phyloP scores from a whole-genome alignment of 176 grass and related monocot genomes.

The Triticum dicoccoides region DNA sequence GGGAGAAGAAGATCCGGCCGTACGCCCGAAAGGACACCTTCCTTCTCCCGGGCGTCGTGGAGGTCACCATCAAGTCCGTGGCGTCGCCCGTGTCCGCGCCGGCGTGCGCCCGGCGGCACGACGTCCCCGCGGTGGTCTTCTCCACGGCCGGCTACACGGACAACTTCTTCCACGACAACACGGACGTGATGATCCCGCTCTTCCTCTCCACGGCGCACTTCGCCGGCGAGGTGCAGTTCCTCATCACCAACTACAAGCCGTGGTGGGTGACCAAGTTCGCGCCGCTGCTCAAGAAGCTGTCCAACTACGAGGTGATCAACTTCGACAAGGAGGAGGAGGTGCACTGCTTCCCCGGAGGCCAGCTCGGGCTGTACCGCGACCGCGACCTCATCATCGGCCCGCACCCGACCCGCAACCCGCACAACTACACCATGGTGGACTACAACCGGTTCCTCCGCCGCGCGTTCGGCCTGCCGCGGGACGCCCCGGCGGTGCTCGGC shows the following conservation, averaged over 20 bases:
- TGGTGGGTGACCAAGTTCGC: slow-evolving; percentile 64
- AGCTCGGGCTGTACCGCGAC: slow-evolving; percentile 49
- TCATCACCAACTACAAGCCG: slow-evolving; percentile 65
- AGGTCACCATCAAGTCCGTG: slow-evolving; percentile 68
- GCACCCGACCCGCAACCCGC: slow-evolving; percentile 48
- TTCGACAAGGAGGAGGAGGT: slow-evolving; percentile 62
- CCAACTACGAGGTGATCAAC: slow-evolving; percentile 68
- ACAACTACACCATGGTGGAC: slow-evolving; percentile 50
- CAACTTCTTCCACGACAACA: slow-evolving; percentile 95
- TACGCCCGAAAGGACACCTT: slow-evolving; percentile 78
- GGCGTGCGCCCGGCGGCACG: slow-evolving; percentile 48
- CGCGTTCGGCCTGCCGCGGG: slow-evolving; percentile 22
- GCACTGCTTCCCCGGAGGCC: slow-evolving; percentile 50
- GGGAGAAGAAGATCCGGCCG: slow-evolving; percentile 48
- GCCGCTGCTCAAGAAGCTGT: slow-evolving; percentile 58
- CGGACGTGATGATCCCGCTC: slow-evolving; percentile 82
- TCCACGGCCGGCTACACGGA: slow-evolving; percentile 83
- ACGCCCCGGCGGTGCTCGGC: slow-evolving; percentile 31
- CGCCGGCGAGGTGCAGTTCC: slow-evolving; percentile 68
- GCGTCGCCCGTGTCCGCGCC: slow-evolving; percentile 8
- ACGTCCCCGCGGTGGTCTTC: slow-evolving; percentile 70
- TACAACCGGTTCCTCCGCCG: slow-evolving; percentile 54
- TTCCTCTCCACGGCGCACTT: slow-evolving; percentile 64
- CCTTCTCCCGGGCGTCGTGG: slow-evolving; percentile 57
- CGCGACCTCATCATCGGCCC: slow-evolving; percentile 53